Evolutionary conservation across 140 eudicot species (phyloP), one percentile per base, ranked within the genome.

Genomic region (Cichorium intybus): DNA sequence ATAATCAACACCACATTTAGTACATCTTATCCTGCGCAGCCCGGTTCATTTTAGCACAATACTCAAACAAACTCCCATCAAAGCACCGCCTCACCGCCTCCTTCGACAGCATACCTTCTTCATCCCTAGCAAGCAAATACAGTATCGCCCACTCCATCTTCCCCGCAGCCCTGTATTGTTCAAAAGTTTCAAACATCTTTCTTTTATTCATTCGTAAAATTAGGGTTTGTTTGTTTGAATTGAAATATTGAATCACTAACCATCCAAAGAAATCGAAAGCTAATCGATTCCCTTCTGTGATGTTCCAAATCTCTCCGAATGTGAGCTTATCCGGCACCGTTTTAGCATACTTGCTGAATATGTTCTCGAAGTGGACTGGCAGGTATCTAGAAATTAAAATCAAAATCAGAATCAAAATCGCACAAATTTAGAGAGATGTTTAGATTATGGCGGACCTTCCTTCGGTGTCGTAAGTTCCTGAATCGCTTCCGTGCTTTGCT

Each of bases 31-130:
- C 76, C 23, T 78, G 79, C 0, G 71, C 79, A 8, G n/a, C 21
- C 78, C 60, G 50, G 28, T 83, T 68, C 70, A 82, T 50, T 79
- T 77, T 85, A 7, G 97, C 95, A 61, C 91, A 91, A 54, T 87
- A 91, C 70, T 87, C 95, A 56, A 91, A 91, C 64, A 91, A 68
- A 69, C 97, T 91, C 8, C 97, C 97, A 47, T 91, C 96, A 5
- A 29, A 91, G 61, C 97, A 91, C 9, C 96, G 85, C 56, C 96
- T 76, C 3, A 81, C 79, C 1, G 97, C 97, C 77, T 91, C 97
- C 71, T 91, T 91, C 2, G 96, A 82, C 66, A 91, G 69, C 68
- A 78, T 82, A 0, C 97, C 96, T 68, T 91, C 85, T 6, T 80
- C 86, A 10, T 91, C 97, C 77, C 84, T 72, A 3, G 97, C 97